A percentile compares a stretch with the other conserved stretches of the same genome.
Conservation (phyloP, 805 yeast genomes). For the Candida vaughaniae region DNA sequence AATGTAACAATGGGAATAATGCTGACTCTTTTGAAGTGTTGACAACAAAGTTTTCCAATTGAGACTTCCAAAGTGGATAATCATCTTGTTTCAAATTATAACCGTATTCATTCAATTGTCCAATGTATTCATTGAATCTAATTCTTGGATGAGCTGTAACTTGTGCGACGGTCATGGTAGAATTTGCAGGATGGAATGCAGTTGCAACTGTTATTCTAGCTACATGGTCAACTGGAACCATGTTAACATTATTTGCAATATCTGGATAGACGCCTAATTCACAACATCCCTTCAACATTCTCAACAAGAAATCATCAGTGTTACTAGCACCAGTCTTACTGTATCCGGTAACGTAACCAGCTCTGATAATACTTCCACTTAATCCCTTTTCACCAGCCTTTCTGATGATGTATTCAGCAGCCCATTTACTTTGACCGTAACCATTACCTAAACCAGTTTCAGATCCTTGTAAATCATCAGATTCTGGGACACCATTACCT, state of each 20-base stretch:
- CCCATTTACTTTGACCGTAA: slow-evolving; percentile 98
- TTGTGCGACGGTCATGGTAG: slow-evolving; percentile 71
- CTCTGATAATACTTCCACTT: slow-evolving; percentile 86
- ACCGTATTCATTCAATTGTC: slow-evolving; percentile 66
- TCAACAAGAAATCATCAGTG: slow-evolving; percentile 92
- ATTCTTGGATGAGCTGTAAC: slow-evolving; percentile 98
- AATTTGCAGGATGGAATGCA: slow-evolving; percentile 69
- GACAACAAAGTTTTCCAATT: slow-evolving; percentile 74
- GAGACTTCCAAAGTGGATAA: slow-evolving; percentile 76
- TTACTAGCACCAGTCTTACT: slow-evolving; percentile 83
- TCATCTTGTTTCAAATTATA: slow-evolving; percentile 61
- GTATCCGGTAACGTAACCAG: slow-evolving; percentile 94
- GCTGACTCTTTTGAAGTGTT: slow-evolving; percentile 79
- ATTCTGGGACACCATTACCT: slow-evolving; percentile 70
- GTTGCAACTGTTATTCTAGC: slow-evolving; percentile 87
- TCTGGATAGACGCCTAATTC: slow-evolving; percentile 86
- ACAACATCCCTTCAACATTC: slow-evolving; percentile 93
- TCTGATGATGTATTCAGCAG: slow-evolving; percentile 86
- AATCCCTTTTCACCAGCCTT: slow-evolving; percentile 86
- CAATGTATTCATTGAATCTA: slow-evolving; percentile 71
- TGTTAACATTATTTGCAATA: slow-evolving; percentile 83
- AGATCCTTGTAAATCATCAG: slow-evolving; percentile 83
- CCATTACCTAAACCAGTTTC: slow-evolving; percentile 82
- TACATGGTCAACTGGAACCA: slow-evolving; percentile 98
- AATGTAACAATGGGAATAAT: slow-evolving; percentile 87